Base-by-base conservation (phyloP, 31 red algal species). In the Pterothamnion heteromorphum region DNA sequence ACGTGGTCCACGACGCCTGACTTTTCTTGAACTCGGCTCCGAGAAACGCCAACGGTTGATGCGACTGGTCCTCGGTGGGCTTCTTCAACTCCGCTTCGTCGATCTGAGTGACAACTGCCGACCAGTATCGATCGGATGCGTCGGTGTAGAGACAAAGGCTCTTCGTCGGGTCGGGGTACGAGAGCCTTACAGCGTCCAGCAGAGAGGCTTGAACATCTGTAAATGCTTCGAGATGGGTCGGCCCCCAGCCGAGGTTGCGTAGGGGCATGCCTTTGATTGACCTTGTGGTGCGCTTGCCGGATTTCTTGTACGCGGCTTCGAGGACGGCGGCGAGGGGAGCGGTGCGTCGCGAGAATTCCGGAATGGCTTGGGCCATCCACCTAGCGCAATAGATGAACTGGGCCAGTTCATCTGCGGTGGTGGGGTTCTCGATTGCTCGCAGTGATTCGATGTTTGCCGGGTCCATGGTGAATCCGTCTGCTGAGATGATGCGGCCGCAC, bases 111-210 rank as follows among this genome's bases (percentile, higher is more conserved):
- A 92, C 83, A 2, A 87, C 91, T 44, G 80, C 91, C 0, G 82
- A 1, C 64, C 83, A 87, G 28, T 76, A 44, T 1, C 0, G 0
- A 1, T 92, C 44, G 0, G 51, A 87, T 1, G 81, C 91, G 82
- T 92, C 91, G 9, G 81, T 88, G n/a, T 23, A 92, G 4, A 92
- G n/a, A 37, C 91, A 92, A 21, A 92, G 64, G 1, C 1, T 3
- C 38, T 41, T 41, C 38, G 1, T 41, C 38, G 1, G 38, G 38
- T 41, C 38, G 1, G 2, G 1, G 38, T 41, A 3, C 3, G 3
- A 1, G 2, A 41, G 1, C 1, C 3, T 41, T 41, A 41, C 38
- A 2, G 38, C 38, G 3, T 41, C 3, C 38, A 2, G 1, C 38
- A 41, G 3, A 1, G 1, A 3, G 3, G 1, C 38, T 41, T 41